phyloP scores from a whole-genome alignment of 768 basidiomycete genomes.

The Pleurotus platypus region DNA sequence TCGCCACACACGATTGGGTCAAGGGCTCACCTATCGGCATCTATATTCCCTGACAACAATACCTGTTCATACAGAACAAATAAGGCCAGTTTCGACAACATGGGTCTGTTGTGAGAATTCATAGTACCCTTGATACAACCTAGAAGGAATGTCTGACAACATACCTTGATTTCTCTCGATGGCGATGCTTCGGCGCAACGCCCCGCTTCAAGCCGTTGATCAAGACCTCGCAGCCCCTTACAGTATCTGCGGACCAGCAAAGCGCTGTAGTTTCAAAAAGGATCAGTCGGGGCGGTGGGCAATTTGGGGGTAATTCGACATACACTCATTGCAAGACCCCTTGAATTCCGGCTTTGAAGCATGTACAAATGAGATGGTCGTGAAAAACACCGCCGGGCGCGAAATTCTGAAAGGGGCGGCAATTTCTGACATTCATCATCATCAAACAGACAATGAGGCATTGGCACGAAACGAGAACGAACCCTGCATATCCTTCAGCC shows the following conservation, averaged over 20 bases:
- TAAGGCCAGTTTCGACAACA: constrained; percentile 49
- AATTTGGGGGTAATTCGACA: constrained; percentile 9
- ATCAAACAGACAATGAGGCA: not conserved
- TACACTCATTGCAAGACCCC: constrained; percentile 72
- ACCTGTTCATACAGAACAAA: constrained; percentile 39
- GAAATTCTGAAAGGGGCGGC: constrained; percentile 41
- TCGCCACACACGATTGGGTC: too few relatives aligned
- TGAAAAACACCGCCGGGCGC: constrained; percentile 55
- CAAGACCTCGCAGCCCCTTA: constrained; percentile 52
- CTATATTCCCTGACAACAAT: constrained; percentile 3
- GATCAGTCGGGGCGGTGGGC: not conserved
- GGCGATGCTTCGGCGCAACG: constrained; percentile 66
- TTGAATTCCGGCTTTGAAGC: constrained; percentile 25
- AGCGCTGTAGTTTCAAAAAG: constrained; percentile 42
- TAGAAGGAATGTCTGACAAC: not conserved
- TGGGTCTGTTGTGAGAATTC: constrained; percentile 35
- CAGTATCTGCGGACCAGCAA: constrained; percentile 61
- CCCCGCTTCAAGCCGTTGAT: constrained; percentile 82
- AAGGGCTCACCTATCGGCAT: too few relatives aligned
- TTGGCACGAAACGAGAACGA: constrained; percentile 10
- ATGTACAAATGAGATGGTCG: constrained; percentile 54
- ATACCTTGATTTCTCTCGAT: constrained; percentile 60
- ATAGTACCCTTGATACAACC: not conserved
- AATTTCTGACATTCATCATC: too few relatives aligned
- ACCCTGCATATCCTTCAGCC: constrained; percentile 48